A percentile compares a stretch with the other conserved stretches of the same genome.
Evolutionary conservation across 2,329 filamentous ascomycete genomes (phyloP).

Genomic region (Calonectria hawksworthii): DNA sequence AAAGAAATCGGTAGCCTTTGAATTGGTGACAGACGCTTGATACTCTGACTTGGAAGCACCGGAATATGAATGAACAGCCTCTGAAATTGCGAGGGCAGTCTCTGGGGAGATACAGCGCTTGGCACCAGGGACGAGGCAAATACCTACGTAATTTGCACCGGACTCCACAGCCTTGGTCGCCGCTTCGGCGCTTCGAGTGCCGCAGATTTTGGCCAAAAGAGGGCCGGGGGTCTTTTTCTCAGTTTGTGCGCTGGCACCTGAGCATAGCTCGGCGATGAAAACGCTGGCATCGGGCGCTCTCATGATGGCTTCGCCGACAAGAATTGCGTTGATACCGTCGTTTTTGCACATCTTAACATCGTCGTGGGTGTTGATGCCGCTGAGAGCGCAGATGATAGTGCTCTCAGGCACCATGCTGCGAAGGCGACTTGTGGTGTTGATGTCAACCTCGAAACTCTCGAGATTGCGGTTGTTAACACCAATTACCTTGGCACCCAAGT

Average conservation of each 20-base stretch:
- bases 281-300: slow-evolving; percentile 83
- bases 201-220: slow-evolving; percentile 93
- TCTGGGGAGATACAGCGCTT: slow-evolving; percentile 86
- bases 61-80: slow-evolving; percentile 80
- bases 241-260: slow-evolving; percentile 60
- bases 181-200: slow-evolving; percentile 85
- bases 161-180: slow-evolving; percentile 85
- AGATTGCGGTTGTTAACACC: slow-evolving; percentile 98
- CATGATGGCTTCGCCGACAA: slow-evolving; percentile 98
- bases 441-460: slow-evolving; percentile 96
- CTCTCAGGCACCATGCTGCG: slow-evolving; percentile 88
- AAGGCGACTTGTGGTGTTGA: slow-evolving; percentile 90
- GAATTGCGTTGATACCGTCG: slow-evolving; percentile 91
- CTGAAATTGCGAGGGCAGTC: slow-evolving; percentile 84
- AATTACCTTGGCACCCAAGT: slow-evolving; percentile 90
- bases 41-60: slow-evolving; percentile 53
- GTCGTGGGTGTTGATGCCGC: slow-evolving; percentile 89
- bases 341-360: slow-evolving; percentile 91
- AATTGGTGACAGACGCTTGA: slow-evolving; percentile 45
- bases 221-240: slow-evolving; percentile 55
- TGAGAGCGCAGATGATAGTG: slow-evolving; percentile 92
- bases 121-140: slow-evolving; percentile 87
- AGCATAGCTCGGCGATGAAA: slow-evolving; percentile 89
- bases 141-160: slow-evolving; percentile 92
- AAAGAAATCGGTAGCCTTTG: slow-evolving; percentile 78